phyloP scores from a whole-genome alignment of 2,329 filamentous ascomycete genomes.

The Pseudogymnoascus sp. region DNA sequence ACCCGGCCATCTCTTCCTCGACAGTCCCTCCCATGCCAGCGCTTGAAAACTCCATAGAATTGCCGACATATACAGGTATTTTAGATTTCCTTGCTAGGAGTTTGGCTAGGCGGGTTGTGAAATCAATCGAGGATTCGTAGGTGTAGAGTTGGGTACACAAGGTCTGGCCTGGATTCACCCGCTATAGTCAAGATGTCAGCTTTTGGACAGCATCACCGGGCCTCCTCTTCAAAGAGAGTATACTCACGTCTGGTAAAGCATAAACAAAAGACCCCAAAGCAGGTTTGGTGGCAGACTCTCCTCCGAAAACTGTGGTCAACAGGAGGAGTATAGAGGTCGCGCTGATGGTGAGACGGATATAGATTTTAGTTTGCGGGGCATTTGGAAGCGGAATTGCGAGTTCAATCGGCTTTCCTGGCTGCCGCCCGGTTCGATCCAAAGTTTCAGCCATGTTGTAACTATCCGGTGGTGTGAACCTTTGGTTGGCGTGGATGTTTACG shows the following conservation, averaged over 20 bases:
- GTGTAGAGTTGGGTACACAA: conserved; percentile 74
- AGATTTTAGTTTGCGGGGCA: conserved; percentile 52
- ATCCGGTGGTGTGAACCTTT: neutral
- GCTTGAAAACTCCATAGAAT: conserved; percentile 70
- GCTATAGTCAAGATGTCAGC: conserved; percentile 19
- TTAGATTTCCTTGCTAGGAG: conserved; percentile 65
- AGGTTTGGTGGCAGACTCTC: conserved; percentile 41
- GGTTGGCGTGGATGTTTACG: neutral
- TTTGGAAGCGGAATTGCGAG: conserved; percentile 53
- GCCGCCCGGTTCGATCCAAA: neutral
- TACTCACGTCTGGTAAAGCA: conserved; percentile 74
- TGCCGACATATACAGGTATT: conserved; percentile 81
- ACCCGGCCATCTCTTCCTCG: conserved; percentile 90
- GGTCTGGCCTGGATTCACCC: conserved; percentile 45
- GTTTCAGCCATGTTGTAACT: neutral
- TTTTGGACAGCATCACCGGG: neutral
- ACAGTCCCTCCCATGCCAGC: conserved; percentile 70
- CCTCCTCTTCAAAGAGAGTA: neutral
- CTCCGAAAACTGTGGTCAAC: conserved; percentile 49
- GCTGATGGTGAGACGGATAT: conserved; percentile 50
- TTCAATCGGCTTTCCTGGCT: conserved; percentile 26
- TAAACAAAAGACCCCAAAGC: conserved; percentile 87
- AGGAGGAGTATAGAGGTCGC: conserved; percentile 52
- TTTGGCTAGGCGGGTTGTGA: conserved; percentile 76
- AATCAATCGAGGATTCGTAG: conserved; percentile 70